Percentiles rank a stretch among this genome's conserved stretches.
phyloP scores from a whole-genome alignment of 1,139 yeast genomes.

The Groenewaldozyma auringiensis region DNA sequence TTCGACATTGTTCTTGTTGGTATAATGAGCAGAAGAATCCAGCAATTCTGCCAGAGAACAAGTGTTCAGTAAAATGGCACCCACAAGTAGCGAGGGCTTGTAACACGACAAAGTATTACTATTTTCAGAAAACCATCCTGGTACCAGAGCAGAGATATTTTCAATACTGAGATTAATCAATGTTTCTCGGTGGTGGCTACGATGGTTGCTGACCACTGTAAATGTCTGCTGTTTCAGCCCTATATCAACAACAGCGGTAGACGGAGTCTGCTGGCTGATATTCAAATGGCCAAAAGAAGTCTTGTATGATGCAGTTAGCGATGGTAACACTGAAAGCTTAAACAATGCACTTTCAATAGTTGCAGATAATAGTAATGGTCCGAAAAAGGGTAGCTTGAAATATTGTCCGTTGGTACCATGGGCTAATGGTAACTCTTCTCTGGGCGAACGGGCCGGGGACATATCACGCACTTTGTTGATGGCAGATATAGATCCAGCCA shows the following conservation, averaged over 20 bases:
- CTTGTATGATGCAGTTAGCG: background rate
- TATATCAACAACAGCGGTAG: background rate
- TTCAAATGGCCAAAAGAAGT: background rate
- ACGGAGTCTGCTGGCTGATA: background rate
- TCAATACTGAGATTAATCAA: background rate
- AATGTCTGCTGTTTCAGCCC: constrained; percentile 4
- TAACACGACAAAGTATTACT: background rate
- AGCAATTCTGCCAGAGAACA: background rate
- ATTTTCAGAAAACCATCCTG: background rate
- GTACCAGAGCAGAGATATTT: background rate
- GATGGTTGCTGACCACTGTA: background rate
- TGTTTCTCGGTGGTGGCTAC: background rate
- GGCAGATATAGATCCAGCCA: background rate
- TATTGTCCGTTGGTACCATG: no score
- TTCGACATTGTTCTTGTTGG: background rate
- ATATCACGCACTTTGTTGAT: background rate
- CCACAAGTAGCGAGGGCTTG: background rate
- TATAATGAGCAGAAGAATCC: background rate
- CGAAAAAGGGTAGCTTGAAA: constrained; percentile 3
- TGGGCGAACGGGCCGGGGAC: background rate
- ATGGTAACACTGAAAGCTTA: constrained; percentile 3
- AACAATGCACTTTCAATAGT: background rate
- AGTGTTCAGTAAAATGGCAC: background rate
- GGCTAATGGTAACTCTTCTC: background rate
- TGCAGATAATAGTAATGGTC: constrained; percentile 3